A percentile compares a stretch with the other conserved stretches of the same genome.
phyloP scores from a whole-genome alignment of 2,329 filamentous ascomycete genomes.

The Knufia petricola region DNA sequence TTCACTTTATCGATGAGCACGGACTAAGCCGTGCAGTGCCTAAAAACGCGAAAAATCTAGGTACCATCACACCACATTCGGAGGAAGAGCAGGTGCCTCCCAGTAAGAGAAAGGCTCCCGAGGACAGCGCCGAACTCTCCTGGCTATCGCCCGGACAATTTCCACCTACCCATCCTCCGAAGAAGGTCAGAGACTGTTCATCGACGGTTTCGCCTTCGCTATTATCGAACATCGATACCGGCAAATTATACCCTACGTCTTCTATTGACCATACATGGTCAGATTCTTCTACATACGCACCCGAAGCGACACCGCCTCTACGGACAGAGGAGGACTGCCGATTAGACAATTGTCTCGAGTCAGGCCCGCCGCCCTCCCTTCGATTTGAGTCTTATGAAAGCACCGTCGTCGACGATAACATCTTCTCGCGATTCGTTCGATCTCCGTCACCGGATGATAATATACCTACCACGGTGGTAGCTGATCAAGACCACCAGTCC shows the following conservation, averaged over 20 bases:
- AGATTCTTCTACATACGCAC: background rate
- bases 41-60: slow-evolving; percentile 3
- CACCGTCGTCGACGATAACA: background rate
- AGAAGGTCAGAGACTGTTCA: background rate
- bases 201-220: background rate
- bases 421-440: background rate
- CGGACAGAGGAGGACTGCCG: too few species aligned
- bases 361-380: background rate
- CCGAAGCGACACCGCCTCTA: too few species aligned
- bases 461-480: background rate
- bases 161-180: background rate
- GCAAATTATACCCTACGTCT: background rate
- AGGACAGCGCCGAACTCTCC: background rate
- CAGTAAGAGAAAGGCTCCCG: background rate
- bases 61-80: background rate
- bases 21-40: slow-evolving; percentile 1
- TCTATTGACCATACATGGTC: background rate
- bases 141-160: background rate
- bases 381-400: background rate
- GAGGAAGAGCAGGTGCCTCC: background rate
- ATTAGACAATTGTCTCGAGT: background rate
- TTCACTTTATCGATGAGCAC: slow-evolving; percentile 10
- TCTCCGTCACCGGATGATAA: background rate
- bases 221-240: background rate
- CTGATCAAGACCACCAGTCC: background rate